Conservation (phyloP, 2,329 filamentous ascomycete species). For the Epichloe hybrida region DNA sequence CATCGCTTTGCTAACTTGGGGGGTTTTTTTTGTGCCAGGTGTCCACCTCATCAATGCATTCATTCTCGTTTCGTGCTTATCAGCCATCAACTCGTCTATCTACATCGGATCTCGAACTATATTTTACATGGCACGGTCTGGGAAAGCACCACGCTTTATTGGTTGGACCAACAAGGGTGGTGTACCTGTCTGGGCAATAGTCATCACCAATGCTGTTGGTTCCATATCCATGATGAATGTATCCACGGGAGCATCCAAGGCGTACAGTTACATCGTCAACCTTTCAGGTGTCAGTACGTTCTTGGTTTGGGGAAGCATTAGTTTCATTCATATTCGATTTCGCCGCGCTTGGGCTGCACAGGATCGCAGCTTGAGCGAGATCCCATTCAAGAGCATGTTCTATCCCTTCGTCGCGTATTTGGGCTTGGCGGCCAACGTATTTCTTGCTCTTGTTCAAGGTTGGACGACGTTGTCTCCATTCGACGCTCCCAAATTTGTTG, state of each 20-base stretch:
- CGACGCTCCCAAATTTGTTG: constrained; percentile 43
- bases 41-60: constrained; percentile 69
- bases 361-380: constrained; percentile 36
- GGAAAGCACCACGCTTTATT: constrained; percentile 57
- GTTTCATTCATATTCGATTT: constrained; percentile 55
- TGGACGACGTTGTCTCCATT: constrained; percentile 48
- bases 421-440: constrained; percentile 42
- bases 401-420: constrained; percentile 49
- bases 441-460: constrained; percentile 47
- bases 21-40: constrained; percentile 10
- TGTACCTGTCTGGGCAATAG: constrained; percentile 45
- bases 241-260: constrained; percentile 49
- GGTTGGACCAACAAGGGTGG: constrained; percentile 54
- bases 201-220: constrained; percentile 58
- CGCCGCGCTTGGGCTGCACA: constrained; percentile 22
- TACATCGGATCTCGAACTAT: constrained; percentile 66
- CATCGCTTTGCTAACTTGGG: constrained; percentile 2
- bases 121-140: constrained; percentile 60
- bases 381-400: constrained; percentile 41
- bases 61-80: constrained; percentile 59
- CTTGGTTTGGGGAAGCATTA: constrained; percentile 58
- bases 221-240: constrained; percentile 62
- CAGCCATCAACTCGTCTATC: constrained; percentile 60
- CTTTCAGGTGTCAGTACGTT: constrained; percentile 58
- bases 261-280: constrained; percentile 58